These are phyloP conservation scores for Ganoderma boninense DNA, from an alignment of 1,284 basidiomycete genomes.

Conservation along the genomic window DNA sequence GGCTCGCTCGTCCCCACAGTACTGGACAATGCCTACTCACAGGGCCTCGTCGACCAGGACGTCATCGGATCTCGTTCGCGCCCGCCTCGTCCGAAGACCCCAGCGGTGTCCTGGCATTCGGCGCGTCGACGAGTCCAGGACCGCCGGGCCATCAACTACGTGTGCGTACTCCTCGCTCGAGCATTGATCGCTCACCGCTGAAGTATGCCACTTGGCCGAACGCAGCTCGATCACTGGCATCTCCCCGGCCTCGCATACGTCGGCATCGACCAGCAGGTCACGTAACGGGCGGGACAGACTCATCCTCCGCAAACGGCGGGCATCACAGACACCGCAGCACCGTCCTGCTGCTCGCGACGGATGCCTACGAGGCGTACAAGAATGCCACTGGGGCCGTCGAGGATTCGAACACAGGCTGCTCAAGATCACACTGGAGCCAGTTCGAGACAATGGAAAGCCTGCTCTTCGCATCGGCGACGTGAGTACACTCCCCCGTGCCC, in stretches of 20 bases:
- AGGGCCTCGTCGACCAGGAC: slow-evolving; percentile 32
- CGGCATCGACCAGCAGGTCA: slow-evolving; percentile 53
- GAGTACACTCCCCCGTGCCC: no score
- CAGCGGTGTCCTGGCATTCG: slow-evolving; percentile 47
- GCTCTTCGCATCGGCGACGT: slow-evolving; percentile 32
- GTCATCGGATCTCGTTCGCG: slow-evolving; percentile 55
- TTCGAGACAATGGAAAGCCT: slow-evolving; percentile 31
- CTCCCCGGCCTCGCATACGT: slow-evolving; percentile 53
- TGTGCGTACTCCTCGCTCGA: slow-evolving; percentile 48
- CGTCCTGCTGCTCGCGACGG: slow-evolving; percentile 1
- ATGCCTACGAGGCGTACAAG: slow-evolving; percentile 32
- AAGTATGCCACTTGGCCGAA: no score
- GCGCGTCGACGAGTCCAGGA: slow-evolving; percentile 55
- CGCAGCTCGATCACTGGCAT: slow-evolving; percentile 35
- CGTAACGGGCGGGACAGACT: slow-evolving; percentile 34
- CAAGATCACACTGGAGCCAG: slow-evolving; percentile 25
- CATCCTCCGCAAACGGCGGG: not conserved
- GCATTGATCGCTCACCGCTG: no score
- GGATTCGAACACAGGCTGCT: slow-evolving; percentile 33
- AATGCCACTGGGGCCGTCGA: slow-evolving; percentile 27
- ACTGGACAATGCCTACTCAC: slow-evolving; percentile 55
- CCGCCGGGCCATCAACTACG: slow-evolving; percentile 56
- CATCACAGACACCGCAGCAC: slow-evolving; percentile 3
- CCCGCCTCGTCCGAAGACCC: slow-evolving; percentile 43
- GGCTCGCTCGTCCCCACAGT: slow-evolving; percentile 41